Base-by-base conservation (phyloP, 345 rosid genomes). In the Rhizophora apiculata region DNA sequence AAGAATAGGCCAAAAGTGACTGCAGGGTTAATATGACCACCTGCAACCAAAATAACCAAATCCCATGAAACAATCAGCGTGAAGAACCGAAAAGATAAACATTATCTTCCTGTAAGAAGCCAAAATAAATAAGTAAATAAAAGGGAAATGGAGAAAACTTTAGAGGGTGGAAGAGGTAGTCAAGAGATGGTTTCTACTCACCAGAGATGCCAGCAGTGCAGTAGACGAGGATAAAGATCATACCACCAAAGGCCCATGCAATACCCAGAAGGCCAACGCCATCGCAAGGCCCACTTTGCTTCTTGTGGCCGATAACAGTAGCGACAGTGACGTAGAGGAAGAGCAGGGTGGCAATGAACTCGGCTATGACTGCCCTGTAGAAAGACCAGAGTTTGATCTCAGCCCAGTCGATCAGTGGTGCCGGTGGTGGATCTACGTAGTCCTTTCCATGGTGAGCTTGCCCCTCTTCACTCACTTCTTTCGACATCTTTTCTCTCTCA, bases 361-460 rank as follows among this genome's bases (percentile, higher is more conserved):
- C 98, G 3, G 98, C 98, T 69, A 93, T 89, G 76, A 89, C 84
- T 48, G 98, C 97, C 67, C 98, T 85, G 87, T 90, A 83, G 70
- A 93, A 90, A 32, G 98, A 89, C 98, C 98, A 93, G 27, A 83
- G 87, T 81, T 82, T 84, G 75, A 93, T 60, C 76, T 93, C 96
- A 1, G 64, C 87, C 79, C 63, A 27, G 85, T 87, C 97, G 16
- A 90, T 4, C 21, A 93, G 72, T 0, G 93, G 96, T 29, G 98
- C 95, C 26, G 98, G 98, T 51, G 98, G 98, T 30, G 98, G 98
- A 71, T 93, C 96, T 1, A 84, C 98, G 71, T 93, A 93, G 79
- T 93, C 96, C 82, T 88, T 93, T 0, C 87, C 82, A 66, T 81
- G 87, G 87, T 60, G 65, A 60, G 60, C 71, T 16, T 78, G 90